Conservation (phyloP, 805 yeast species). For the Schwanniomyces polymorphus region DNA sequence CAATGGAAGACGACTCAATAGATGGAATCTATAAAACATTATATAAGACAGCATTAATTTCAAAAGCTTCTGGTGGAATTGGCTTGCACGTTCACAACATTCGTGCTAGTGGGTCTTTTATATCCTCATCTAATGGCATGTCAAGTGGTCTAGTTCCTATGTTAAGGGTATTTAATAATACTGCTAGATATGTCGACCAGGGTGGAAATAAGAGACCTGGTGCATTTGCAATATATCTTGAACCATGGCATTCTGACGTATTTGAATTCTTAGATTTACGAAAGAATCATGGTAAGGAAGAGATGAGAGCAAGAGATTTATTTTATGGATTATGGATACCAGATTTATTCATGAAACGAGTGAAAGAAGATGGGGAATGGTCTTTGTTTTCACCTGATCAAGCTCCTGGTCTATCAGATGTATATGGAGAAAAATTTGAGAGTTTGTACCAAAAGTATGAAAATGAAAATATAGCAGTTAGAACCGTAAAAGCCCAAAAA, state of each 20-base stretch:
- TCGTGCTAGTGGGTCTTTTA: slow-evolving; percentile 81
- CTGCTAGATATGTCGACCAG: slow-evolving; percentile 96
- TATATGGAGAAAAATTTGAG: slow-evolving; percentile 82
- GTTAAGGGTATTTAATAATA: slow-evolving; percentile 91
- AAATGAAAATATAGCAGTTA: slow-evolving; percentile 60
- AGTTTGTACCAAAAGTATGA: slow-evolving; percentile 73
- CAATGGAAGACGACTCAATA: slow-evolving; percentile 92
- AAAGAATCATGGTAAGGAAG: slow-evolving; percentile 95
- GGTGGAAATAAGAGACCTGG: slow-evolving; percentile 99
- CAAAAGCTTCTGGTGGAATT: slow-evolving; percentile 94
- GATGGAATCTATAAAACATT: slow-evolving; percentile 93
- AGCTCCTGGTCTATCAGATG: slow-evolving; percentile 82
- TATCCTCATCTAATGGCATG: slow-evolving; percentile 89
- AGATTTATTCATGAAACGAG: slow-evolving; percentile 91
- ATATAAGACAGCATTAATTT: slow-evolving; percentile 83
- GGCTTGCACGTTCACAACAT: slow-evolving; percentile 89
- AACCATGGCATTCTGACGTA: slow-evolving; percentile 96
- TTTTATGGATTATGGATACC: slow-evolving; percentile 95
- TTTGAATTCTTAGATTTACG: slow-evolving; percentile 83
- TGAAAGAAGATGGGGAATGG: slow-evolving; percentile 79
- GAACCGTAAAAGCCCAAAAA: slow-evolving; percentile 79
- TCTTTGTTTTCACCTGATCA: slow-evolving; percentile 85
- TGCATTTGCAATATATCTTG: slow-evolving; percentile 90
- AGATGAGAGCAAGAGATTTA: slow-evolving; percentile 86
- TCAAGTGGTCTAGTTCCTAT: slow-evolving; percentile 95